phyloP scores from a whole-genome alignment of 306 rosid genomes.

The Prinsepia uniflora region DNA sequence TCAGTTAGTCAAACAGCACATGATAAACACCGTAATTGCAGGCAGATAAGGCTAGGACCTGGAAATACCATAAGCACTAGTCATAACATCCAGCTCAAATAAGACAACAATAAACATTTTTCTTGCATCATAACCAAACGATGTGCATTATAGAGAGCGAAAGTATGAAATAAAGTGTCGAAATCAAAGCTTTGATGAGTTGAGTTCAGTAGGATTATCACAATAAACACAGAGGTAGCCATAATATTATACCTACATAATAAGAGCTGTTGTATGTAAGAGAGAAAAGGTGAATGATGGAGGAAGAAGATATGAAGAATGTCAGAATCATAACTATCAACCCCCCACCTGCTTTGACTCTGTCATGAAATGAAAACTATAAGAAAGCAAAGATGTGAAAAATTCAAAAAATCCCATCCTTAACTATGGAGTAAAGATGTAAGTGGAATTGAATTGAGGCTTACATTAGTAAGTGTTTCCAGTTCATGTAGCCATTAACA shows the following conservation, averaged over 20 bases:
- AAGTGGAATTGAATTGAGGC: background rate
- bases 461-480: background rate
- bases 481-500: background rate
- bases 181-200: background rate
- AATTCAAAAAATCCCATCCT: background rate
- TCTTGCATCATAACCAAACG: background rate
- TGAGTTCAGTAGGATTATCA: background rate
- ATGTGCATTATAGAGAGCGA: background rate
- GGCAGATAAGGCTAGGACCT: background rate
- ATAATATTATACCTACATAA: background rate
- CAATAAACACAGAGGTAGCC: background rate
- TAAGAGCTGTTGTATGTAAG: background rate
- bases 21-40: background rate
- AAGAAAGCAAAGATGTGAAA: background rate
- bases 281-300: background rate
- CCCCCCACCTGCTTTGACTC: background rate
- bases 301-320: too few relatives aligned
- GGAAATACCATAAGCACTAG: background rate
- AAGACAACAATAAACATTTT: background rate
- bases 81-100: constrained; percentile 6
- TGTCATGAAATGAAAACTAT: background rate
- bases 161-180: background rate
- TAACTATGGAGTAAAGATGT: constrained; percentile 1
- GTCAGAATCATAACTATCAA: background rate
- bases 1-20: constrained; percentile 34